These are phyloP conservation scores for Aphanomyces euteiches DNA, from an alignment of 352 stramenopile genomes.

Conservation along the genomic window DNA sequence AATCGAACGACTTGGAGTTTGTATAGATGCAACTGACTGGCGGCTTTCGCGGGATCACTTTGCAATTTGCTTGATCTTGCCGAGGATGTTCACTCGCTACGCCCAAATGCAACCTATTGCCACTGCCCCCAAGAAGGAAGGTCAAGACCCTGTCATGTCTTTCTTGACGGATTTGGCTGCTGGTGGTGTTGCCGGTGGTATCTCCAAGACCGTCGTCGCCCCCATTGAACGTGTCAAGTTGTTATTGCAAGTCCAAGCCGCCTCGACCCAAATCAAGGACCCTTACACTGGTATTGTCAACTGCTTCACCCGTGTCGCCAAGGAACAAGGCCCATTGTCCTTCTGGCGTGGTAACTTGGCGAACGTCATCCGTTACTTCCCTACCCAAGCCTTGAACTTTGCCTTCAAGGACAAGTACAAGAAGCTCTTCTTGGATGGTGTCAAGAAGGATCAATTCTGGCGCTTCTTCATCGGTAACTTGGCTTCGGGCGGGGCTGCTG, in stretches of 20 bases:
- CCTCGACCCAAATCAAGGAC: conserved; percentile 87
- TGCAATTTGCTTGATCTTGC: conserved; percentile 18
- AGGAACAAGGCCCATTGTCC: conserved; percentile 83
- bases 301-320: conserved; percentile 84
- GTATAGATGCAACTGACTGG: neutral
- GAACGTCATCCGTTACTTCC: conserved; percentile 92
- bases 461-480: conserved; percentile 99
- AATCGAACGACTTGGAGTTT: neutral
- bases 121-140: conserved; percentile 57
- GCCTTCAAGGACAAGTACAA: conserved; percentile 94
- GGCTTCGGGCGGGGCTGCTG: conserved; percentile 94
- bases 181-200: conserved; percentile 77
- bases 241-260: conserved; percentile 87
- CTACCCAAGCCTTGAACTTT: conserved; percentile 90
- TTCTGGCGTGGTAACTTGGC: conserved; percentile 91
- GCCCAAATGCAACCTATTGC: conserved; percentile 57
- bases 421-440: conserved; percentile 78
- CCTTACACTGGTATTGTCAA: conserved; percentile 90
- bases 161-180: conserved; percentile 83
- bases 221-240: conserved; percentile 91
- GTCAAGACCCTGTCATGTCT: conserved; percentile 34
- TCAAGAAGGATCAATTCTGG: conserved; percentile 95
- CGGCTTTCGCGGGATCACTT: conserved; percentile 9
- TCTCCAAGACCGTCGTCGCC: conserved; percentile 88
- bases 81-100: conserved; percentile 16